Base-by-base conservation (phyloP, 352 stramenopile genomes). In the Phytophthora macrochlamydospora region DNA sequence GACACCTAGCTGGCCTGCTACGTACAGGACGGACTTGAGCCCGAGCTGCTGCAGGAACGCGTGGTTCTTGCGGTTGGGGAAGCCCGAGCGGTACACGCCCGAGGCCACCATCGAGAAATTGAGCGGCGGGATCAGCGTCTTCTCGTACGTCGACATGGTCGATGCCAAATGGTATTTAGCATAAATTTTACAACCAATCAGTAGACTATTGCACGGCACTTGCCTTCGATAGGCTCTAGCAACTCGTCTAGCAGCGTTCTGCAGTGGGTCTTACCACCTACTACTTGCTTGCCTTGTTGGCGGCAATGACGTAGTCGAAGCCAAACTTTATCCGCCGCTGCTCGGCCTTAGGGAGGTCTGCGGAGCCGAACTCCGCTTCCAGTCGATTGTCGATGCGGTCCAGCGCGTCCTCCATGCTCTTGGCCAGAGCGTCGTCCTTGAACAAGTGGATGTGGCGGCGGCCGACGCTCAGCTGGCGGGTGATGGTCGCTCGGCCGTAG, bases 91-190 rank as follows among this genome's bases (percentile, higher is more conserved):
- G 73, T 97, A 97, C 49, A 97, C 87, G 51, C 88, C 90, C 31
- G 83, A 89, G 46, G 88, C 83, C 54, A 97, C 88, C 85, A 95
- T 94, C 48, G 87, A 93, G 69, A 96, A 97, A 69, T 97, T 97
- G 56, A 95, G 82, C 65, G 90, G 90, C 60, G 89, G 85, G 62
- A 95, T 95, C 58, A 94, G 75, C 59, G 83, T 94, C 77, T 93
- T 94, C 71, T 94, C 88, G 69, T 96, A 94, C 56, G 82, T 83
- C 48, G 84, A 91, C 87, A 94, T 92, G 29, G 33, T 49, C 29
- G 31, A 24, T 48, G 29, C 45, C 18, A 2, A 45, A 32, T 58
- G 53, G 24, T n/a, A 56, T 24, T 24, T 24, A 24, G 18, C 18
- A 24, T 24, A 24, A 24, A 24, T 24, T 24, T 24, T 24, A 24